phyloP scores from a whole-genome alignment of 371 early-diverging fungal species.

The Blastocladiella emersonii region DNA sequence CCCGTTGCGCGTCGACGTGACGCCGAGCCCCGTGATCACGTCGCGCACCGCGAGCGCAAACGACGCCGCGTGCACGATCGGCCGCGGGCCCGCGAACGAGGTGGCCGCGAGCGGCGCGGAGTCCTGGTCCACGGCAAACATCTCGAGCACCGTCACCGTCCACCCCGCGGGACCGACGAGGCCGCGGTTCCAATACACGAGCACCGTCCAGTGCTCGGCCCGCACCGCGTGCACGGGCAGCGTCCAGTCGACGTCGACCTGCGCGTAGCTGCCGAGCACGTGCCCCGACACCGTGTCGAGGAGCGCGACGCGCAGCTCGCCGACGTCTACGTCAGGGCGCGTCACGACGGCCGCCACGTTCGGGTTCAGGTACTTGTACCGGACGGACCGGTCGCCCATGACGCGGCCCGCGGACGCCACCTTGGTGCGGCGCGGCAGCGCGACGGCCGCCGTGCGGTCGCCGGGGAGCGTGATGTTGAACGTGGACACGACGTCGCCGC shows the following conservation, averaged over 20 bases:
- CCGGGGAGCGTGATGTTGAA: constrained; percentile 21
- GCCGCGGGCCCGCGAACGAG: no score
- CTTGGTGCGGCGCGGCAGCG: constrained; percentile 20
- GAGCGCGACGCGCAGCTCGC: constrained; percentile 50
- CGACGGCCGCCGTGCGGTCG: constrained; percentile 7
- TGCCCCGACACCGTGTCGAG: constrained; percentile 77
- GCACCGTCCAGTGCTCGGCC: constrained; percentile 78
- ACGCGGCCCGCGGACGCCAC: constrained; percentile 82
- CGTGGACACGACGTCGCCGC: constrained; percentile 37
- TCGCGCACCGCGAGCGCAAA: constrained; percentile 53
- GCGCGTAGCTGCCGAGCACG: constrained; percentile 51
- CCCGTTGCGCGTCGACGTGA: constrained; percentile 67
- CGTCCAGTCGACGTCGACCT: constrained; percentile 38
- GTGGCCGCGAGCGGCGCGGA: no score
- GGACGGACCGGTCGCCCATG: constrained; percentile 80
- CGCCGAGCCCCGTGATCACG: constrained; percentile 43
- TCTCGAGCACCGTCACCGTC: constrained; percentile 44
- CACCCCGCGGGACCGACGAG: not conserved
- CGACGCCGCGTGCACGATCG: constrained; percentile 54
- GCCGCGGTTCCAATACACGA: constrained; percentile 52
- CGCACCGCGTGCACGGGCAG: constrained; percentile 47
- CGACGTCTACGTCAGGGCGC: constrained; percentile 2
- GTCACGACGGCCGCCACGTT: constrained; percentile 61
- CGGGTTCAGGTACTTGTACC: constrained; percentile 93
- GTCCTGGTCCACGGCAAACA: constrained; percentile 44